Base-by-base conservation (phyloP, 306 rosid genomes). In the Glycine soja region DNA sequence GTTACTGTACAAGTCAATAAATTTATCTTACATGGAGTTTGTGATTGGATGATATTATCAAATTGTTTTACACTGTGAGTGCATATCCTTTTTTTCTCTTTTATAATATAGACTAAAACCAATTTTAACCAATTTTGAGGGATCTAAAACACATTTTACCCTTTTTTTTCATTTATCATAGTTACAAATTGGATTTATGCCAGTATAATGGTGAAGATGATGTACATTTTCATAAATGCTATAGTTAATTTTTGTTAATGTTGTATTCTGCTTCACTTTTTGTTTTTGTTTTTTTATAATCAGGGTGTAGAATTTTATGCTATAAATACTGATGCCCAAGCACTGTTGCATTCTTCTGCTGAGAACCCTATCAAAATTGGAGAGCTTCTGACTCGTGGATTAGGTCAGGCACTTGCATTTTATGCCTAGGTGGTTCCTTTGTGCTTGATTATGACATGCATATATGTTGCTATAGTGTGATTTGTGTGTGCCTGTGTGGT, bases 271-370 rank as follows among this genome's bases (percentile, higher is more conserved):
- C 57, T 83, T 43, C 65, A 16, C 30, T 24, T 24, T 82, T 2
- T 38, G 3, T 4, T 89, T 48, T 52, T 73, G n/a, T n/a, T 84
- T 84, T 19, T 24, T 24, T 24, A 24, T 24, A 68, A 62, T 58
- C 86, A 94, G 98, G 97, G 95, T 56, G 97, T 94, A 58, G 97
- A 94, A 76, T 94, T 92, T 86, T 94, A 94, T 85, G 97, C 98
- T 34, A 90, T 94, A 84, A 94, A 94, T 83, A 94, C 97, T 8
- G 98, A 94, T 89, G 76, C 98, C 58, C 98, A 94, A 87, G 93
- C 97, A 14, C 85, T 94, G 53, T 14, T 94, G 73, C 90, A 94
- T 87, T 92, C 97, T 81, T 82, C 90, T 32, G 97, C 98, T 2
- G 87, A 91, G 87, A 87, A 91, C 74, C 98, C 98, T 30, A 90